These are phyloP conservation scores for Exophiala viscosa DNA, from an alignment of 2,329 filamentous ascomycete species.

Conservation along the genomic window DNA sequence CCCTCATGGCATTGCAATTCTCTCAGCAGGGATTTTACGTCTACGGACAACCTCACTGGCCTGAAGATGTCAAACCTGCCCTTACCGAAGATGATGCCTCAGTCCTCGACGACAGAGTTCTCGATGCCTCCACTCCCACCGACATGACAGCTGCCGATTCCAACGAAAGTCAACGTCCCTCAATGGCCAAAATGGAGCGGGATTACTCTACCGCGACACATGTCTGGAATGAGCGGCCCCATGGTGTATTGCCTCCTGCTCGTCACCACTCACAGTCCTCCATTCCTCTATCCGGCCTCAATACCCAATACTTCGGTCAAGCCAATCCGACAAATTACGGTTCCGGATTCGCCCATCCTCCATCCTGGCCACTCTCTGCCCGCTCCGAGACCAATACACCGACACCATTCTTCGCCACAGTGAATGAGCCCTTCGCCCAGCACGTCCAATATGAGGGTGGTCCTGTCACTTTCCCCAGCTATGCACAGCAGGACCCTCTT, in stretches of 20 bases:
- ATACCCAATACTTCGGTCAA: conserved; percentile 62
- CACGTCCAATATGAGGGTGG: conserved; percentile 36
- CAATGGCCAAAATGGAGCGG: conserved; percentile 48
- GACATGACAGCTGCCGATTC: conserved; percentile 43
- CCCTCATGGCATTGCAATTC: conserved; percentile 37
- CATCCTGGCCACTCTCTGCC: conserved; percentile 62
- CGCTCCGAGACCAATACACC: conserved; percentile 70
- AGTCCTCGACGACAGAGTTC: conserved; percentile 47
- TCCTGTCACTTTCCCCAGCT: conserved; percentile 40
- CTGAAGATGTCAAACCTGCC: conserved; percentile 40
- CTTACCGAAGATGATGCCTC: conserved; percentile 50
- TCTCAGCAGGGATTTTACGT: conserved; percentile 40
- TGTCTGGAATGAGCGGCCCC: conserved; percentile 48
- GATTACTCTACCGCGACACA: conserved; percentile 52
- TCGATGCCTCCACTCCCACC: conserved; percentile 48
- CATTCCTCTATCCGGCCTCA: conserved; percentile 49
- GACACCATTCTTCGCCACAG: conserved; percentile 66
- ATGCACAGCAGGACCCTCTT: conserved; percentile 47
- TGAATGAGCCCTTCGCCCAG: conserved; percentile 51
- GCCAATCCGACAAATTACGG: conserved; percentile 49
- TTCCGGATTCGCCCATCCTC: conserved; percentile 44
- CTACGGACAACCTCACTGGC: conserved; percentile 43
- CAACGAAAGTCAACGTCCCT: conserved; percentile 40
- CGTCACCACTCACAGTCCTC: conserved; percentile 41
- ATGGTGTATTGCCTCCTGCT: conserved; percentile 41